phyloP scores from a whole-genome alignment of 2,329 filamentous ascomycete genomes.

The Colletotrichum sp. region DNA sequence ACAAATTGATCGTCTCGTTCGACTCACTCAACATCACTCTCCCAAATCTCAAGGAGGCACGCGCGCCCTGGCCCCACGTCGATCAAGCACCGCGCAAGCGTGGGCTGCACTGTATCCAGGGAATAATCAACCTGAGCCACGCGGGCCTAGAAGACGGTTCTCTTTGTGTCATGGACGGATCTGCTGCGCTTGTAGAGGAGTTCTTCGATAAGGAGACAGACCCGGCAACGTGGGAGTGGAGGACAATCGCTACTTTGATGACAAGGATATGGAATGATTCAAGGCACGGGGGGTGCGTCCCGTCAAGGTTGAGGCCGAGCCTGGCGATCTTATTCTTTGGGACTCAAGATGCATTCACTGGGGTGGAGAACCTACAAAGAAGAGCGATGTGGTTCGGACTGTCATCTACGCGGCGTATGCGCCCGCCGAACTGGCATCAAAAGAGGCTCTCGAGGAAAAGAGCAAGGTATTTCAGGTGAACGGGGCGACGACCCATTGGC shows the following conservation, averaged over 20 bases:
- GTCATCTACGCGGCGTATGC: neutral
- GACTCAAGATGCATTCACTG: neutral
- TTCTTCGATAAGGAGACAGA: neutral
- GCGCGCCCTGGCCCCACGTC: neutral
- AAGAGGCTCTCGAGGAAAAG: neutral
- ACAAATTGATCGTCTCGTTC: neutral
- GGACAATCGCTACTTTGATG: neutral
- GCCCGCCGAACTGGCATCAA: neutral
- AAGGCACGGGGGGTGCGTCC: neutral
- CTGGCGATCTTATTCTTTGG: neutral
- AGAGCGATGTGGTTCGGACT: neutral
- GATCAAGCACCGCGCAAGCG: neutral
- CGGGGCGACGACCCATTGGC: neutral
- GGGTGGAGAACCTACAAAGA: neutral
- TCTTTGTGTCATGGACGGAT: neutral
- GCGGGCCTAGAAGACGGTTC: neutral
- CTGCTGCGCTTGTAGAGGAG: neutral
- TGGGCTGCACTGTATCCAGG: neutral
- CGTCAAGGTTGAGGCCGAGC: neutral
- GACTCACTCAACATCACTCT: neutral
- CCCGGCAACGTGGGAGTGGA: neutral
- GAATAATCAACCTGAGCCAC: neutral
- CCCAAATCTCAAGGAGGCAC: neutral
- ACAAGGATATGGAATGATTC: neutral
- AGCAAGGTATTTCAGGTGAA: neutral